These are phyloP conservation scores for Rhynchospora pubera DNA, from an alignment of 176 grass and related monocot species.

Conservation along the genomic window DNA sequence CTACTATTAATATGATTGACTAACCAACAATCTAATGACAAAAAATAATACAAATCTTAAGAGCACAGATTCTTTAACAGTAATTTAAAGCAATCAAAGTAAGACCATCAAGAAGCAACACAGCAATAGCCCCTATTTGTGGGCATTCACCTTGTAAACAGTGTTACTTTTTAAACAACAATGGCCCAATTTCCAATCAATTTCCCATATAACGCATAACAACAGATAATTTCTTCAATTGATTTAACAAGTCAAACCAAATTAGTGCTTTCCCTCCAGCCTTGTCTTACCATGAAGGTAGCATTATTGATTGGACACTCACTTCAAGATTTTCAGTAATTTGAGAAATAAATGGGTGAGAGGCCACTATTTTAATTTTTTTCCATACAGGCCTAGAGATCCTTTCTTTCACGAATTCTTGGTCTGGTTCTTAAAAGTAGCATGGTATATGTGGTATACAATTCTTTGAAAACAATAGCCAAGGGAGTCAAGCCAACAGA, in stretches of 20 bases:
- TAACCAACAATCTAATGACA: background rate
- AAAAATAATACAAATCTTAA: background rate
- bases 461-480: conserved; percentile 15
- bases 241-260: background rate
- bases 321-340: background rate
- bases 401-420: background rate
- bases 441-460: background rate
- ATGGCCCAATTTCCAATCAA: background rate
- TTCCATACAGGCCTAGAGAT: background rate
- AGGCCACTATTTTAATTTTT: background rate
- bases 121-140: background rate
- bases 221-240: conserved; percentile 7
- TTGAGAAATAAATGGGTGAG: background rate
- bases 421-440: background rate
- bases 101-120: background rate
- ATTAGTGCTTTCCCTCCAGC: background rate
- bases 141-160: background rate
- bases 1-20: background rate
- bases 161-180: background rate
- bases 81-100: background rate
- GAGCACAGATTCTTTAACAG: background rate
- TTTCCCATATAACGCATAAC: background rate
- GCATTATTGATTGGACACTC: background rate
- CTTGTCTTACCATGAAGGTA: background rate
- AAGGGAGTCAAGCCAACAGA: conserved; percentile 10